These are phyloP conservation scores for Wallacemonas sp. DNA, from an alignment of 208 protist genomes.

Conservation along the genomic window DNA sequence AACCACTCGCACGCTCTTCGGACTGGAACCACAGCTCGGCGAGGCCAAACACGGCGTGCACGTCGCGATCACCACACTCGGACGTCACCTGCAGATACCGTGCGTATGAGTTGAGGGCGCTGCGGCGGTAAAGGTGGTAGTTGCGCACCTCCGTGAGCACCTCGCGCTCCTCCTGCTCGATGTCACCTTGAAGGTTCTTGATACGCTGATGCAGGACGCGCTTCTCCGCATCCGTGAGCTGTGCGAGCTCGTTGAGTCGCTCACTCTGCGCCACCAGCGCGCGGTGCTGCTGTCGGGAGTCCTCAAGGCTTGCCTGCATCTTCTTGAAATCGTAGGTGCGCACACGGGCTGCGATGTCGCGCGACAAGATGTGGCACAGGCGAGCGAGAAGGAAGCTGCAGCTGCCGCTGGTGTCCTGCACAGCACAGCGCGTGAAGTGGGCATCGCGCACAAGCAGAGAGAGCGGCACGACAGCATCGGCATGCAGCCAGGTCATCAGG, in stretches of 20 bases:
- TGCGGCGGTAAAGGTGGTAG: conserved; percentile 75
- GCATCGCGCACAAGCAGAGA: conserved; percentile 78
- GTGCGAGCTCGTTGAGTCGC: conserved; percentile 21
- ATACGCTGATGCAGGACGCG: conserved; percentile 52
- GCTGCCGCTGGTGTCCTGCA: conserved; percentile 45
- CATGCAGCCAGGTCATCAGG: conserved; percentile 55
- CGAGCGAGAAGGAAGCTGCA: conserved; percentile 65
- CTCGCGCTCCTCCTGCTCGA: conserved; percentile 55
- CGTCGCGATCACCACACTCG: conserved; percentile 27
- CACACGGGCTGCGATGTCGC: conserved; percentile 49
- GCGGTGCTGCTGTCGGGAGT: conserved; percentile 28
- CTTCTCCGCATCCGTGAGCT: conserved; percentile 42
- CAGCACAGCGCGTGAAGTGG: conserved; percentile 43
- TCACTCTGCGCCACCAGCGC: conserved; percentile 33
- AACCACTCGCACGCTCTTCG: conserved; percentile 24
- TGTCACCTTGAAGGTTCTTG: conserved; percentile 44
- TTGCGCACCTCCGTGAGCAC: conserved; percentile 33
- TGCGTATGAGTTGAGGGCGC: conserved; percentile 75
- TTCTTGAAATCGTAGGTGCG: conserved; percentile 50
- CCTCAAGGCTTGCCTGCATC: conserved; percentile 43
- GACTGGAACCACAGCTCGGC: conserved; percentile 79
- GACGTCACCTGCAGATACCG: conserved; percentile 53
- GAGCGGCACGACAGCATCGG: conserved; percentile 48
- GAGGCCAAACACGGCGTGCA: conserved; percentile 82
- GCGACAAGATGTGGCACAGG: conserved; percentile 61